phyloP scores from a whole-genome alignment of 2,329 filamentous ascomycete genomes.

The Calonectria henricotiae region DNA sequence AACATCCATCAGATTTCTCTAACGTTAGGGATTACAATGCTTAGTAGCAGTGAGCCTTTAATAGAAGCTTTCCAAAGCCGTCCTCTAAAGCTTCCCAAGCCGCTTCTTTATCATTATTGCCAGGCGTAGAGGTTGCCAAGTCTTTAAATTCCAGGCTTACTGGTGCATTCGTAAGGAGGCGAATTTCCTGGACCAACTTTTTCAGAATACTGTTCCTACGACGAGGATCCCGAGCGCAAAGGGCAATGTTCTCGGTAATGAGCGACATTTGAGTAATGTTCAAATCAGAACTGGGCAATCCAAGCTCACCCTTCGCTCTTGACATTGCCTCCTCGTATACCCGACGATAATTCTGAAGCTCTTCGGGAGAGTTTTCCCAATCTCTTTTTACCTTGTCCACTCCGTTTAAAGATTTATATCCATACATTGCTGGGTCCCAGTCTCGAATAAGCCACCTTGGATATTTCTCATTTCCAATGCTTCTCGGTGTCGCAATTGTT shows the following conservation, averaged over 20 bases:
- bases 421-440: slow-evolving; percentile 44
- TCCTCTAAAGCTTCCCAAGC: not conserved
- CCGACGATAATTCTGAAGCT: not conserved
- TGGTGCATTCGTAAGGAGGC: too few relatives aligned
- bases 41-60: not conserved
- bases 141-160: not conserved
- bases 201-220: slow-evolving; percentile 1
- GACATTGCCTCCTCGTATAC: not conserved
- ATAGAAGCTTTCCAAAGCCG: not conserved
- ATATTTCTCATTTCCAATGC: slow-evolving; percentile 47
- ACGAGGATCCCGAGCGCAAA: not conserved
- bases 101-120: not conserved
- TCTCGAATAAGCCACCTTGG: slow-evolving; percentile 43
- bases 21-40: not conserved
- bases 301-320: not conserved
- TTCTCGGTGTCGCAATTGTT: slow-evolving; percentile 46
- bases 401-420: slow-evolving; percentile 30
- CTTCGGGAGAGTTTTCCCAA: slow-evolving; percentile 1
- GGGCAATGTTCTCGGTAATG: not conserved
- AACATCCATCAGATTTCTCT: not conserved
- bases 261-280: slow-evolving; percentile 2
- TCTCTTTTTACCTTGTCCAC: slow-evolving; percentile 5
- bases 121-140: not conserved
- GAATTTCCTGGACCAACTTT: not conserved
- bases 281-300: not conserved